A percentile compares a stretch with the other conserved stretches of the same genome.
phyloP scores from a whole-genome alignment of 2,329 filamentous ascomycete genomes.

The Colletotrichum cordylinicola region DNA sequence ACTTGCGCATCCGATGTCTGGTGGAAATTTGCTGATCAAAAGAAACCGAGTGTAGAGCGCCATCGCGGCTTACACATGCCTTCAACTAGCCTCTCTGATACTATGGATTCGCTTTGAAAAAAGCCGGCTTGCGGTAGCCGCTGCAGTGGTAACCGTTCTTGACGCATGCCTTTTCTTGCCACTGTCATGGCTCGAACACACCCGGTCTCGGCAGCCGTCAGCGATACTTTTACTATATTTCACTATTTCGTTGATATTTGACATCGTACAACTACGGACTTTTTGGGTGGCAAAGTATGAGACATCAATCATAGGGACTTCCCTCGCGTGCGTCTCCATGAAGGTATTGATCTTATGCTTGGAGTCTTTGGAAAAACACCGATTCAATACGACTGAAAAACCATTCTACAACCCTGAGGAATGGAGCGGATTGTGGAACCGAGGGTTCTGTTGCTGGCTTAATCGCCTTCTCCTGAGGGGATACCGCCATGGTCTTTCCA shows the following conservation, averaged over 20 bases:
- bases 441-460: constrained; percentile 37
- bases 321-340: constrained; percentile 19
- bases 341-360: constrained; percentile 24
- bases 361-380: constrained; percentile 24
- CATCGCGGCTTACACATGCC: background rate
- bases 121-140: background rate
- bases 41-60: background rate
- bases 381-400: background rate
- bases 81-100: background rate
- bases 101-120: background rate
- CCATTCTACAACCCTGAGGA: constrained; percentile 42
- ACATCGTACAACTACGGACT: background rate
- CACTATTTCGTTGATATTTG: background rate
- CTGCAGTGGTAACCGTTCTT: background rate
- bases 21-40: no score
- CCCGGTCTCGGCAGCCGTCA: background rate
- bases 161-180: background rate
- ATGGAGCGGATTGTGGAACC: constrained; percentile 33
- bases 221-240: background rate
- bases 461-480: constrained; percentile 36
- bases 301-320: constrained; percentile 3
- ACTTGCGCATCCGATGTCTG: no score
- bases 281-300: background rate
- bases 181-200: background rate
- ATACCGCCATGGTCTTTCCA: constrained; percentile 31